Conservation (phyloP, 306 rosid genomes). For the Prunus dulcis region DNA sequence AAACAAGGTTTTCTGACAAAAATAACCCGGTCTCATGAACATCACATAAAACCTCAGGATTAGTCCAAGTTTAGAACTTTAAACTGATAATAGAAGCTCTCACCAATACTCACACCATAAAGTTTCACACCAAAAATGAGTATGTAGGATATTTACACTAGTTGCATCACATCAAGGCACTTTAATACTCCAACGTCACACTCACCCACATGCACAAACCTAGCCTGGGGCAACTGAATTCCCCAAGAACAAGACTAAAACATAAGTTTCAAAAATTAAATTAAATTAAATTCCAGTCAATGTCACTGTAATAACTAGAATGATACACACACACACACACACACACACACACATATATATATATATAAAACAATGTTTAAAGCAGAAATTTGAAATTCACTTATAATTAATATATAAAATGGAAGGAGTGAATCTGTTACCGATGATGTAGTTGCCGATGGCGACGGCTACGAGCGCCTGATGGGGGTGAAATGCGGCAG, state of each 20-base stretch:
- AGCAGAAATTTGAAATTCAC: neutral
- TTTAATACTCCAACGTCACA: neutral
- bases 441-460: slow-evolving; percentile 82
- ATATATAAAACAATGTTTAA: neutral
- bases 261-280: neutral
- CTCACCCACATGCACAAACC: neutral
- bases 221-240: neutral
- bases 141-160: neutral
- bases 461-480: slow-evolving; percentile 94
- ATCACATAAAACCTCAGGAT: neutral
- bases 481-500: slow-evolving; percentile 81
- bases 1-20: neutral
- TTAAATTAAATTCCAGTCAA: neutral
- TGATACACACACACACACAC: neutral
- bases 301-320: neutral
- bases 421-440: slow-evolving; percentile 32
- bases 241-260: neutral
- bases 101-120: neutral
- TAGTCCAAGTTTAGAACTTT: neutral
- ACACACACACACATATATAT: neutral
- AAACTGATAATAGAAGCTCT: neutral
- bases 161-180: neutral
- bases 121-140: neutral
- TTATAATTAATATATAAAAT: neutral
- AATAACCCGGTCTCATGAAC: neutral